Percentiles rank a stretch among this genome's conserved stretches.
phyloP scores from a whole-genome alignment of 345 rosid genomes.

The Jatropha curcas region DNA sequence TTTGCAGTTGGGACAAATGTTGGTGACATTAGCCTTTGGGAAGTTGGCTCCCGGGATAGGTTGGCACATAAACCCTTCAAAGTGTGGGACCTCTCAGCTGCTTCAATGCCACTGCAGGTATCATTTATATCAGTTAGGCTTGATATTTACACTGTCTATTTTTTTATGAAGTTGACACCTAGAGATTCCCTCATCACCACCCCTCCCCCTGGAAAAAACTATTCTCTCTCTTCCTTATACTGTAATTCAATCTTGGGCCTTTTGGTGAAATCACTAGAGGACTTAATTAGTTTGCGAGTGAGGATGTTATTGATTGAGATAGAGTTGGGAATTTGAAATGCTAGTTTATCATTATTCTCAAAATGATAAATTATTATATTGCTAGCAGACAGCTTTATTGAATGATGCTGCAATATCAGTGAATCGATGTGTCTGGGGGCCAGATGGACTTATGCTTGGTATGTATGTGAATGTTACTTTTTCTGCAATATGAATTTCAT shows the following conservation, averaged over 20 bases:
- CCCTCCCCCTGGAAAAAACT: no score
- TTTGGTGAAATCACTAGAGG: not conserved
- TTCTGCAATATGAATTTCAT: not conserved
- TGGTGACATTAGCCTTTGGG: constrained; percentile 51
- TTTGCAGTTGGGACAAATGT: constrained; percentile 50
- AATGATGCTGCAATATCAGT: constrained; percentile 60
- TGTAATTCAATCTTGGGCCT: not conserved
- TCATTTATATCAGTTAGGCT: not conserved
- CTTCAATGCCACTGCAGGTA: constrained; percentile 46
- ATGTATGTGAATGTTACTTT: constrained; percentile 8
- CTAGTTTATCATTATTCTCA: not conserved
- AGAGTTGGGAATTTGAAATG: not conserved
- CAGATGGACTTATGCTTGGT: constrained; percentile 67
- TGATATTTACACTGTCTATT: not conserved
- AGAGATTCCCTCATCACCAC: no score
- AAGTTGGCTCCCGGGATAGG: constrained; percentile 44
- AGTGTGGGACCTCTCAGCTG: constrained; percentile 45
- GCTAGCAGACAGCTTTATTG: constrained; percentile 47
- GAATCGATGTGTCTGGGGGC: constrained; percentile 64
- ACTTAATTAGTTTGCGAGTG: not conserved
- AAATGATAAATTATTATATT: not conserved
- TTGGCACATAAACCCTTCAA: constrained; percentile 41
- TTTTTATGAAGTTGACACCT: constrained; percentile 6
- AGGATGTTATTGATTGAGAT: not conserved
- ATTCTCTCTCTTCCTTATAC: constrained; percentile 10